A percentile compares a stretch with the other conserved stretches of the same genome.
phyloP scores from a whole-genome alignment of 805 yeast species.

The Lachancea fermentati region DNA sequence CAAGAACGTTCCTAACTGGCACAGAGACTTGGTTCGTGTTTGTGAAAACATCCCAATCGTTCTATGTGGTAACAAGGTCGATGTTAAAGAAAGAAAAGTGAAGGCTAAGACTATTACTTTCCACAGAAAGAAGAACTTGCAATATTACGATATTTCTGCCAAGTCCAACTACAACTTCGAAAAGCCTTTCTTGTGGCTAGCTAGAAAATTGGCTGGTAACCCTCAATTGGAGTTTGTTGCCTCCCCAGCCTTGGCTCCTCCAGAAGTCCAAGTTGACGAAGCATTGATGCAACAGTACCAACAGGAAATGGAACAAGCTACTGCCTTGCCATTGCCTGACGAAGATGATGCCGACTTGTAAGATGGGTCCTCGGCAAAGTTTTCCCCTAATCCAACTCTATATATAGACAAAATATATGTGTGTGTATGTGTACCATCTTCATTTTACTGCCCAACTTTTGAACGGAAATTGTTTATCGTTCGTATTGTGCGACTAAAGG shows the following conservation, averaged over 20 bases:
- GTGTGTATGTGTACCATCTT: not conserved
- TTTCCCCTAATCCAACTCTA: not conserved
- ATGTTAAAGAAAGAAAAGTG: constrained; percentile 99
- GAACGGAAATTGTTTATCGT: too few species aligned
- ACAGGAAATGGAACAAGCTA: constrained; percentile 99
- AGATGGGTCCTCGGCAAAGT: not conserved
- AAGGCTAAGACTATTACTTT: constrained; percentile 99
- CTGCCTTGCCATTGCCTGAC: constrained; percentile 99
- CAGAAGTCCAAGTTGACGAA: constrained; percentile 96
- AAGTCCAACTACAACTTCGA: constrained; percentile 99
- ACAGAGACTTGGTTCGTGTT: constrained; percentile 98
- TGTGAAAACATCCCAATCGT: constrained; percentile 99
- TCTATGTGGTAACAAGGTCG: constrained; percentile 98
- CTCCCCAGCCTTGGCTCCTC: constrained; percentile 99
- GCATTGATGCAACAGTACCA: constrained; percentile 97
- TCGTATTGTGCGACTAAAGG: too few species aligned
- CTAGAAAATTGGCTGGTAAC: constrained; percentile 98
- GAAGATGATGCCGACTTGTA: constrained; percentile 99
- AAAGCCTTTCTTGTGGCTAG: constrained; percentile 99
- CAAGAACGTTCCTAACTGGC: constrained; percentile 99
- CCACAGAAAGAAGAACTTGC: constrained; percentile 99
- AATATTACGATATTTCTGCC: constrained; percentile 99
- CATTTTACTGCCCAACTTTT: not conserved
- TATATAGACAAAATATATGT: not conserved
- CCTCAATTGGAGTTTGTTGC: constrained; percentile 98